Base-by-base conservation (phyloP, 2,329 filamentous ascomycete genomes). In the Neonectria punicea region DNA sequence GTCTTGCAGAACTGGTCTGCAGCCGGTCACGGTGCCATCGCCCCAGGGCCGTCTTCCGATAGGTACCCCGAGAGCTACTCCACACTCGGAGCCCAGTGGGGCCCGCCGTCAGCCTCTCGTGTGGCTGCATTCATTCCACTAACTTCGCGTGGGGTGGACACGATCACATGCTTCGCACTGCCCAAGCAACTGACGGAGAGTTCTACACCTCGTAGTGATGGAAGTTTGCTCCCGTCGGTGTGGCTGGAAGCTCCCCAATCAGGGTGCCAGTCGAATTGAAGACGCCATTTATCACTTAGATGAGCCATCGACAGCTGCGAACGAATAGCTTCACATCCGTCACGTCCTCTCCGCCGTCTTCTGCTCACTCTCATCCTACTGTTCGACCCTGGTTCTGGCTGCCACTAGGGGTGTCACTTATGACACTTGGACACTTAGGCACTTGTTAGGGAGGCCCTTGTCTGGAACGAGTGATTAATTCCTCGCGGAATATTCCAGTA, bases 11-110 rank as follows among this genome's bases (percentile, higher is more conserved):
- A 43, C 60, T 56, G 69, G 61, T 58, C 65, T 73, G 70, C 58
- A 73, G 51, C 65, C 65, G 68, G 71, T 59, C 55, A 58, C 59
- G 67, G 68, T 64, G 70, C 71, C 71, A 67, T 73, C 36, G 53
- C 59, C 67, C 20, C 47, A 73, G 61, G 71, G 67, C 71, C 61
- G 56, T 51, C 65, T 69, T 72, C 71, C 71, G 71, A 73, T 73
- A 73, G 71, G 68, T 54, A 73, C 63, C 49, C 63, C 66, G 66
- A 67, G 46, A 63, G 44, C 36, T 61, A 47, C 68, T 44, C 71
- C 71, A 71, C 71, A 57, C 49, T 59, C 71, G 65, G 65, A 44
- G 61, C 22, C 2, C 58, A 41, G 71, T 70, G 71, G 71, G 66
- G 66, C 50, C 68, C 28, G 20, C 66, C n/a, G 14, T 51, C 50